A percentile compares a stretch with the other conserved stretches of the same genome.
Evolutionary conservation across 306 rosid species (phyloP).

Genomic region (Citrullus mucosospermus): DNA sequence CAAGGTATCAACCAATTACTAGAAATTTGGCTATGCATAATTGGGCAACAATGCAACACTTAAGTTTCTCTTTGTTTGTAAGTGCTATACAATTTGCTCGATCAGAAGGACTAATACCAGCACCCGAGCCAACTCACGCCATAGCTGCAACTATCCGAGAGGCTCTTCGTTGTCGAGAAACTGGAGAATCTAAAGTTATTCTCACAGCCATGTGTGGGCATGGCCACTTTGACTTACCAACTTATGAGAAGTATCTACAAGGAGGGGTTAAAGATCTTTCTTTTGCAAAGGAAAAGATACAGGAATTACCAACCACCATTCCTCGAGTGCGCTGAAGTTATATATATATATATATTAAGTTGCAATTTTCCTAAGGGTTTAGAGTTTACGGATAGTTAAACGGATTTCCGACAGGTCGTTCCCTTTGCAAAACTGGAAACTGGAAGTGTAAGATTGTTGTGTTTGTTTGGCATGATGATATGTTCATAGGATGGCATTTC

Average conservation of each 20-base stretch:
- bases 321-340: slow-evolving; percentile 32
- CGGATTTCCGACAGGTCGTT: too few relatives aligned
- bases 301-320: slow-evolving; percentile 44
- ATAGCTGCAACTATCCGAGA: slow-evolving; percentile 89
- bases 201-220: slow-evolving; percentile 96
- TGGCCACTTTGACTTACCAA: slow-evolving; percentile 78
- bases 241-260: slow-evolving; percentile 74
- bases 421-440: too few relatives aligned
- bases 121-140: slow-evolving; percentile 92
- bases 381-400: too few relatives aligned
- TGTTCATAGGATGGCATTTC: too few relatives aligned
- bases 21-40: too few relatives aligned
- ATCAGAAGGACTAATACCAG: slow-evolving; percentile 85
- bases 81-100: slow-evolving; percentile 87
- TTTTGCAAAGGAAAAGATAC: slow-evolving; percentile 49
- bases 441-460: too few relatives aligned
- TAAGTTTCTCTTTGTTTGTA: slow-evolving; percentile 12
- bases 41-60: background rate
- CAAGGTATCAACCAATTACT: slow-evolving; percentile 24
- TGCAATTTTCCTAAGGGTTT: too few relatives aligned
- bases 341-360: too few relatives aligned
- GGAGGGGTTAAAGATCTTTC: slow-evolving; percentile 76
- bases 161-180: slow-evolving; percentile 60
- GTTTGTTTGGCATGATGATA: too few relatives aligned
- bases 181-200: slow-evolving; percentile 79